Evolutionary conservation across 192 early-diverging fungal genomes (phyloP).

Genomic region (Coemansia sp.): DNA sequence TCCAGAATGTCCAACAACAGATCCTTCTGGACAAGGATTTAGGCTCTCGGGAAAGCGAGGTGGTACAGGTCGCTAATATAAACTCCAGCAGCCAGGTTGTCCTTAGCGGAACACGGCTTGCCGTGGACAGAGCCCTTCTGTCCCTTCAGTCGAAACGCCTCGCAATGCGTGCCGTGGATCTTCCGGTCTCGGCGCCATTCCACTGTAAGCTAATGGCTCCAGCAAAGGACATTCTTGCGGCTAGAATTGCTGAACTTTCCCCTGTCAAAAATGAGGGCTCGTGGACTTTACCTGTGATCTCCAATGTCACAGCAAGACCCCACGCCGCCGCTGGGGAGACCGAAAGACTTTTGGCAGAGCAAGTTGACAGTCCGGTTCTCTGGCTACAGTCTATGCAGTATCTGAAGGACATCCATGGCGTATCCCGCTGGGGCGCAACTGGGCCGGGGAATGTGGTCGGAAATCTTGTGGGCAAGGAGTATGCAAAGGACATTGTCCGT

Average conservation of each 20-base stretch:
- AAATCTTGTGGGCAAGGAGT: conserved; percentile 87
- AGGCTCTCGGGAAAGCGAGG: conserved; percentile 22
- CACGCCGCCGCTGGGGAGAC: conserved; percentile 64
- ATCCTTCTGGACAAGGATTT: conserved; percentile 10
- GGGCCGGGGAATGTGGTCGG: conserved; percentile 86
- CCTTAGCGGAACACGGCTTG: conserved; percentile 82
- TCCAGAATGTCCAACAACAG: conserved; percentile 38
- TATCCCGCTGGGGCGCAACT: conserved; percentile 81
- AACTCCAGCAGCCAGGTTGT: conserved; percentile 84
- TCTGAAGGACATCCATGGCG: conserved; percentile 69
- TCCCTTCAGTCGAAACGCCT: conserved; percentile 77
- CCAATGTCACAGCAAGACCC: conserved; percentile 87
- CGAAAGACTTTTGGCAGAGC: conserved; percentile 65
- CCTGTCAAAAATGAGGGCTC: conserved; percentile 58
- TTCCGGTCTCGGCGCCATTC: conserved; percentile 96
- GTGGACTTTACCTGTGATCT: conserved; percentile 82
- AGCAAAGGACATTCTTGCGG: conserved; percentile 72
- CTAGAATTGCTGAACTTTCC: conserved; percentile 62
- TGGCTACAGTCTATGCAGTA: conserved; percentile 86
- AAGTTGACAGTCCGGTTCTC: conserved; percentile 82
- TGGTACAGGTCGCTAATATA: conserved; percentile 87
- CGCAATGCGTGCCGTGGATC: conserved; percentile 80
- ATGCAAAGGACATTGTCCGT: conserved; percentile 68
- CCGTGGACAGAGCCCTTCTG: conserved; percentile 81
- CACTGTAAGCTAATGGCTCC: conserved; percentile 91